Base-by-base conservation (phyloP, 2,329 filamentous ascomycete species). In the Myotisia sp. region DNA sequence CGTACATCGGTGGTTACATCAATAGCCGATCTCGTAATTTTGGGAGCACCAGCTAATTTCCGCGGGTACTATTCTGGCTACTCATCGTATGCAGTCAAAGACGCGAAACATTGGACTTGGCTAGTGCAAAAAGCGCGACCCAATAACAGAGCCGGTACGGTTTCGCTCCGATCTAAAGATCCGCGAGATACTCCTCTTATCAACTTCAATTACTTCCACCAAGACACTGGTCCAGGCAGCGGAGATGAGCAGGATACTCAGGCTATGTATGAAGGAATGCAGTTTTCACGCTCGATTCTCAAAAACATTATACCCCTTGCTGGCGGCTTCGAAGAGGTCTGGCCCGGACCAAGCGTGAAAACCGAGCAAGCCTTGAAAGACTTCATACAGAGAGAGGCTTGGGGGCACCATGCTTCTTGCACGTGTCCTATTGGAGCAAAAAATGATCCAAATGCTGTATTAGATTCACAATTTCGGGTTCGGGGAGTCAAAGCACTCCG, bases 191-290 rank as follows among this genome's bases (percentile, higher is more conserved):
- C 47, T 1, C 65, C 67, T 0, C 43, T 60, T 8, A 60, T 68
- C 38, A 53, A 67, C 40, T 60, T 63, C 1, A 63, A 63, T 41
- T 70, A 59, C 54, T 62, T 37, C 14, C 28, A 32, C n/a, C n/a
- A n/a, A n/a, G n/a, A n/a, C n/a, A n/a, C n/a, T n/a, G n/a, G n/a
- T n/a, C n/a, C 49, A 16, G 58, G 56, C 24, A 56, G 60, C 3
- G 54, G 53, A 0, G 56, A 62, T 20, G 64, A 71, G 29, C 47
- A 70, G 6, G 65, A 72, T 42, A 53, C 68, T 4, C 46, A 59
- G 29, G 70, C 72, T 1, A 43, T 74, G 9, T 58, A 61, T 20
- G 73, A 79, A 46, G 70, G 64, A 2, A 54, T 79, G 31, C 47
- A 63, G 36, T 62, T 71, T 5, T 59, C 65, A 0, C 65, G 72